Evolutionary conservation across 176 grass and related monocot genomes (phyloP).

Genomic region (Saccharum spontaneum): DNA sequence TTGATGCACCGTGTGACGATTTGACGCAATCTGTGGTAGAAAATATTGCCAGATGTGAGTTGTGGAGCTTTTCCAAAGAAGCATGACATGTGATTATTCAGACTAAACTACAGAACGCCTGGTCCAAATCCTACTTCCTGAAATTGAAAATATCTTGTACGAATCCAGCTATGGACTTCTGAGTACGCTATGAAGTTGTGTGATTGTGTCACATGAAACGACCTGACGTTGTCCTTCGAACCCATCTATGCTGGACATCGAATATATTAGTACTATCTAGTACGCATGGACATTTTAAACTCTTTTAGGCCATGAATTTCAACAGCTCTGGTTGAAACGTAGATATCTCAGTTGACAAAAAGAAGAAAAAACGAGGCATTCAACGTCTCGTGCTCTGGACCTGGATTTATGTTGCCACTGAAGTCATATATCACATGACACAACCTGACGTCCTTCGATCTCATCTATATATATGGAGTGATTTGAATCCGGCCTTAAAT

Average conservation of each 20-base stretch:
- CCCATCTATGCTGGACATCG: too few relatives aligned
- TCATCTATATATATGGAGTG: too few relatives aligned
- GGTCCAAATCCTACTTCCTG: neutral
- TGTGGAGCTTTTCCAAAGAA: neutral
- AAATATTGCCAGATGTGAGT: neutral
- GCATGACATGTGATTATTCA: neutral
- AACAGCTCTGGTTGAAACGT: neutral
- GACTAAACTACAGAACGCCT: neutral
- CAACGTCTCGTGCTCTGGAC: constrained; percentile 14
- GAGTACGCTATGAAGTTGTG: neutral
- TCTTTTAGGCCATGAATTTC: too few relatives aligned
- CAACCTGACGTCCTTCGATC: too few relatives aligned
- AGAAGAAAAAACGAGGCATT: neutral
- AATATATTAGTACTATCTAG: too few relatives aligned
- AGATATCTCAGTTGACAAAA: neutral
- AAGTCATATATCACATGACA: too few relatives aligned
- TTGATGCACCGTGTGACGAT: neutral
- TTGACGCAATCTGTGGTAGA: neutral
- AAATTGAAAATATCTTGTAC: neutral
- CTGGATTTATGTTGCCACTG: neutral
- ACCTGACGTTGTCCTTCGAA: too few relatives aligned
- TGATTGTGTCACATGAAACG: too few relatives aligned
- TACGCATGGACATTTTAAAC: too few relatives aligned
- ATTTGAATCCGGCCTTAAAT: too few relatives aligned
- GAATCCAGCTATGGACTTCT: neutral